These are phyloP conservation scores for Penicillium mononematosum DNA, from an alignment of 495 filamentous ascomycete species.

Conservation along the genomic window DNA sequence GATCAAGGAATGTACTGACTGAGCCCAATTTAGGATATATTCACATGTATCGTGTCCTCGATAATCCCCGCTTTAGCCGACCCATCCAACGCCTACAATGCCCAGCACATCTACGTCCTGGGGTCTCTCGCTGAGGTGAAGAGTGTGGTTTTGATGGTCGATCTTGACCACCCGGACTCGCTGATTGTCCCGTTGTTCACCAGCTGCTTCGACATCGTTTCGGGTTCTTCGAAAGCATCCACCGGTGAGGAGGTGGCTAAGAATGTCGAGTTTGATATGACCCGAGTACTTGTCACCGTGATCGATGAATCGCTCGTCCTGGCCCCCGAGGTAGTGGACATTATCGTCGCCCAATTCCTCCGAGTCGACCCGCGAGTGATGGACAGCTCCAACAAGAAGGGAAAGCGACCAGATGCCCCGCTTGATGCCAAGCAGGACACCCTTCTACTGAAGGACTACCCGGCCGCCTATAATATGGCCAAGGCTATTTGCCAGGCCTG, in stretches of 20 bases:
- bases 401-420: conserved; percentile 58
- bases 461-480: conserved; percentile 92
- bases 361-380: conserved; percentile 68
- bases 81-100: conserved; percentile 86
- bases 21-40: conserved; percentile 69
- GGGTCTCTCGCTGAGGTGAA: conserved; percentile 88
- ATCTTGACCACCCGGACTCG: conserved; percentile 74
- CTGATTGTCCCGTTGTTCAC: conserved; percentile 80
- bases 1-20: neutral
- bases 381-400: conserved; percentile 46
- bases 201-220: conserved; percentile 88
- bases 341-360: conserved; percentile 92
- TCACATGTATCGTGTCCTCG: conserved; percentile 78
- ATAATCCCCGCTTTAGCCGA: conserved; percentile 85
- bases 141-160: conserved; percentile 90
- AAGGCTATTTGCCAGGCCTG: conserved; percentile 89
- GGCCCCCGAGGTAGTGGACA: conserved; percentile 81
- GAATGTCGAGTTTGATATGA: conserved; percentile 92
- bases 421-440: conserved; percentile 74
- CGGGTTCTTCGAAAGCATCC: conserved; percentile 67
- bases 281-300: conserved; percentile 73
- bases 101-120: conserved; percentile 86
- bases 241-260: conserved; percentile 79
- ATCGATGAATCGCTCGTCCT: conserved; percentile 85
- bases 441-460: conserved; percentile 77